phyloP scores from a whole-genome alignment of 2,329 filamentous ascomycete species.

The Scedosporium aurantiacum region DNA sequence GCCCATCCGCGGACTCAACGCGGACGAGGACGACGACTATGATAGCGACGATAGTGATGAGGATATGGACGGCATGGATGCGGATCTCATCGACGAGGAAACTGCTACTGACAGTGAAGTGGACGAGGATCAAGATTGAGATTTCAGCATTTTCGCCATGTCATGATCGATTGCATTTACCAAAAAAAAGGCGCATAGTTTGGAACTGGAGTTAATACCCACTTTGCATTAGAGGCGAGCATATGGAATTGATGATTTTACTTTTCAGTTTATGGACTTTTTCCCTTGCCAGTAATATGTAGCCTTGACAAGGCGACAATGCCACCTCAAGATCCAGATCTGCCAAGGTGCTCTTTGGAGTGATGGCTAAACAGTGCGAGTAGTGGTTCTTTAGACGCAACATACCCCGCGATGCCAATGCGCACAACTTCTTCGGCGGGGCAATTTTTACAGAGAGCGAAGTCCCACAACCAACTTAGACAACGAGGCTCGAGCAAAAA shows the following conservation, averaged over 20 bases:
- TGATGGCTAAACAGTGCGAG: neutral
- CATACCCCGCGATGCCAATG: neutral
- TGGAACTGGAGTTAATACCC: neutral
- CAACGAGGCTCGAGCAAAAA: neutral
- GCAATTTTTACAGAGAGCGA: neutral
- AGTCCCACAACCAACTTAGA: neutral
- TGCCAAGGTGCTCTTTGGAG: no score
- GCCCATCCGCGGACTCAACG: slow-evolving; percentile 58
- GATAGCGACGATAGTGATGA: slow-evolving; percentile 43
- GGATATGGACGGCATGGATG: slow-evolving; percentile 32
- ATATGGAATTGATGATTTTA: neutral
- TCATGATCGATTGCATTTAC: neutral
- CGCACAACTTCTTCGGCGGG: neutral
- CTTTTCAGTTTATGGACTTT: no score
- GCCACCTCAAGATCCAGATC: no score
- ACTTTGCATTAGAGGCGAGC: slow-evolving; percentile 1
- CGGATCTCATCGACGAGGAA: slow-evolving; percentile 32
- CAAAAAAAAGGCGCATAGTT: neutral
- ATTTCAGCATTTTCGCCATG: neutral
- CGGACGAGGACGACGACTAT: slow-evolving; percentile 38
- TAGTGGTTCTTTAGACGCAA: neutral
- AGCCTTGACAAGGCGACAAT: no score
- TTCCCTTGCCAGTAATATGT: no score
- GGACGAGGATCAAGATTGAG: slow-evolving; percentile 20
- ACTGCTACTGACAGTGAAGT: slow-evolving; percentile 39